Evolutionary conservation across 1,139 yeast species (phyloP), one percentile per base, ranked within the genome.

Genomic region (Pichia sp.): DNA sequence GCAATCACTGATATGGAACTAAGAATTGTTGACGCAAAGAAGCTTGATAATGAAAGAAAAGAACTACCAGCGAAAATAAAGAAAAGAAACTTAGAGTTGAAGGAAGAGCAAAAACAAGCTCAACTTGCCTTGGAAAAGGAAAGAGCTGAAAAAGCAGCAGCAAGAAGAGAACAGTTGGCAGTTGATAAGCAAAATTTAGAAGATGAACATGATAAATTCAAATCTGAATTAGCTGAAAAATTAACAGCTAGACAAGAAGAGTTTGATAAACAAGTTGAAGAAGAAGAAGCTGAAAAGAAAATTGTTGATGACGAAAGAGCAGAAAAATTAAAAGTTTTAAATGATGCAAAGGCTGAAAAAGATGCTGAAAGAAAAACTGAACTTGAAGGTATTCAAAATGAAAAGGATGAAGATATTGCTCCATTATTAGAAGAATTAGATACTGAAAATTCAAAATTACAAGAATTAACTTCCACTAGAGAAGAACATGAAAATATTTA

Each of bases 1-100:
- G 92, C 90, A n/a, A 71, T 92, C 61, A 73, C 72, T 43, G 94
- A 88, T 65, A 81, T 92, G 59, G 72, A 76, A 58, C 70, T 73
- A 46, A 83, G 86, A 65, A 60, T 53, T 36, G 95, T 95, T 18
- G 74, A 70, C 43, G 48, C 44, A 52, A 48, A 46, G 43, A 39
- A 34, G 4, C n/a, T 46, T 24, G 52, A 48, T 43, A 38, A 34
- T 22, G 54, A 48, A 42, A 47, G 46, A 26, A 44, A 42, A 11
- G 12, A 44, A 30, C 39, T 50, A 30, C 56, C 54, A 26, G 50
- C 38, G 5, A 53, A 53, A 29, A 51, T 53, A 16, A 52, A 45
- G 39, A 80, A 74, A 59, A 78, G 77, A 60, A 70, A 72, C 50
- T 72, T 66, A 37, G 76, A 76, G 58, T 67, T 71, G 58, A 74